phyloP scores from a whole-genome alignment of 2,329 filamentous ascomycete species.

The Xylaria sp. region DNA sequence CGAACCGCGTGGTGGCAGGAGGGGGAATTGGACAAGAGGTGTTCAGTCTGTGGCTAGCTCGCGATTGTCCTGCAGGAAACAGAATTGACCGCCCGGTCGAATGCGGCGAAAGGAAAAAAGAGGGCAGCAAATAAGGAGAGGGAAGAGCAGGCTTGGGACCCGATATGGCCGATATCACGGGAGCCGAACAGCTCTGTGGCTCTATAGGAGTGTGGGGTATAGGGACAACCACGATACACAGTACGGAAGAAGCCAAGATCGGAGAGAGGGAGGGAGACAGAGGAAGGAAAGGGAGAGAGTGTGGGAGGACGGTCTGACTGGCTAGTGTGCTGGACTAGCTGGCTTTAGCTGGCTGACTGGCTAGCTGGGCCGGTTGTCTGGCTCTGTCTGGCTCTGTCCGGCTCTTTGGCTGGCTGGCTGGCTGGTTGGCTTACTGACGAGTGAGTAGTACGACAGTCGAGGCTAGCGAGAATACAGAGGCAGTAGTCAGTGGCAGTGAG shows the following conservation, averaged over 20 bases:
- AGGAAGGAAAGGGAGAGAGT: slow-evolving; percentile 19
- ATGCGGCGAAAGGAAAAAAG: slow-evolving; percentile 46
- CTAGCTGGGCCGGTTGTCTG: background rate
- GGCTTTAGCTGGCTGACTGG: background rate
- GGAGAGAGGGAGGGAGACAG: slow-evolving; percentile 10
- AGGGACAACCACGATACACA: slow-evolving; percentile 33
- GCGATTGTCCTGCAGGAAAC: slow-evolving; percentile 44
- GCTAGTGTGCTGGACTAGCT: background rate
- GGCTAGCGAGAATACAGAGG: background rate
- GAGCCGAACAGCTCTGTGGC: slow-evolving; percentile 37
- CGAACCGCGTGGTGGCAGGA: slow-evolving; percentile 49
- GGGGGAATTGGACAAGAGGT: slow-evolving; percentile 46
- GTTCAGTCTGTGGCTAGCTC: slow-evolving; percentile 48
- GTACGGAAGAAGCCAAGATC: slow-evolving; percentile 31
- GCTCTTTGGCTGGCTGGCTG: background rate
- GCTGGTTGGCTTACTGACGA: slow-evolving; percentile 1
- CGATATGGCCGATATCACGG: slow-evolving; percentile 48
- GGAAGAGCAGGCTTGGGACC: slow-evolving; percentile 41
- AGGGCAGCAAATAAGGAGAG: slow-evolving; percentile 50
- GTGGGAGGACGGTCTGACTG: slow-evolving; percentile 7
- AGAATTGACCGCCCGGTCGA: slow-evolving; percentile 48
- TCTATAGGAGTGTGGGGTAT: slow-evolving; percentile 39
- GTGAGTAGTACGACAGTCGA: background rate
- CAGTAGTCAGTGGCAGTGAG: background rate
- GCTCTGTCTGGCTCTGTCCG: no score